These are phyloP conservation scores for Colletotrichum aenigma DNA, from an alignment of 2,329 filamentous ascomycete genomes.

Conservation along the genomic window DNA sequence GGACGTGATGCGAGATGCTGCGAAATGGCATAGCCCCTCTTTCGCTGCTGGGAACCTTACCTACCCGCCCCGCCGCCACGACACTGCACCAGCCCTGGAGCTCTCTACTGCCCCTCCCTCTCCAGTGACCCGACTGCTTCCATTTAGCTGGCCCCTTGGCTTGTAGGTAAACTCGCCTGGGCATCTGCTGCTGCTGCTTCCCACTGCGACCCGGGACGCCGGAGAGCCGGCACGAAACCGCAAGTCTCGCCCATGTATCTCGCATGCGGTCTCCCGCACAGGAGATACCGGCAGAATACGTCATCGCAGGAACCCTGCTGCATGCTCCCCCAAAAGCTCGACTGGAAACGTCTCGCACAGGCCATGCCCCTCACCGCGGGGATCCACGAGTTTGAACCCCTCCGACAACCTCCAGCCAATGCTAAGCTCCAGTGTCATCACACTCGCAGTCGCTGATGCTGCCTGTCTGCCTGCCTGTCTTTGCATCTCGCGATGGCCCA, in stretches of 20 bases:
- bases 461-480: not conserved
- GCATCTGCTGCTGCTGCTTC: not conserved
- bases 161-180: not conserved
- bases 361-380: not conserved
- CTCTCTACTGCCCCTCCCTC: not conserved
- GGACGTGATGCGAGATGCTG: constrained; percentile 1
- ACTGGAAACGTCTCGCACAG: constrained; percentile 19
- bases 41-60: not conserved
- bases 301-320: not conserved
- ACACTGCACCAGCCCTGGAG: not conserved
- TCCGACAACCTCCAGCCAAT: not conserved
- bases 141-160: not conserved
- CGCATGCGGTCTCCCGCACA: not conserved
- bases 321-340: not conserved
- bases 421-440: not conserved
- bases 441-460: not conserved
- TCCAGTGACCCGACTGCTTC: not conserved
- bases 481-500: not conserved
- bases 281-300: not conserved
- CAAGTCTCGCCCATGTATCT: not conserved
- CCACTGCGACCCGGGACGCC: not conserved
- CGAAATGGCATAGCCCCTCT: constrained; percentile 10
- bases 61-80: not conserved
- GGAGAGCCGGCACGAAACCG: not conserved
- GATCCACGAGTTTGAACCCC: constrained; percentile 1